phyloP scores from a whole-genome alignment of 768 basidiomycete species.

The Tephrocybe sp. region DNA sequence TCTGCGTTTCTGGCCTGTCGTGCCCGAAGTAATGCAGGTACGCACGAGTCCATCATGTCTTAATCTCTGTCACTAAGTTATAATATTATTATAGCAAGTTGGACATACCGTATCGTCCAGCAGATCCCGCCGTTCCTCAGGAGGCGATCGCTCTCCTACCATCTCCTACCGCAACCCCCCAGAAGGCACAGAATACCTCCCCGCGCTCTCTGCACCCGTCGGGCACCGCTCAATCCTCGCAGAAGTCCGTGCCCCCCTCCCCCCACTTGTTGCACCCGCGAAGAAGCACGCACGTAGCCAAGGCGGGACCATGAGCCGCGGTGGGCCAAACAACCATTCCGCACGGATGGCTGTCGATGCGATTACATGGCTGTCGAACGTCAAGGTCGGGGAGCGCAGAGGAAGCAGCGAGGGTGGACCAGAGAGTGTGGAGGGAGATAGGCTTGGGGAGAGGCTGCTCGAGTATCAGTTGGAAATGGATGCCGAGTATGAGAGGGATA shows the following conservation, averaged over 20 bases:
- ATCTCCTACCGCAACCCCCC: conserved; percentile 61
- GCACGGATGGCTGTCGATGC: conserved; percentile 52
- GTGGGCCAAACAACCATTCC: conserved; percentile 44
- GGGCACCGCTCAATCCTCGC: conserved; percentile 67
- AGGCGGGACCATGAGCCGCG: conserved; percentile 47
- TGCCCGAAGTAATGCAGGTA: conserved; percentile 66
- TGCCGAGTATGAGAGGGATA: conserved; percentile 7
- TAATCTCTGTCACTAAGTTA: conserved; percentile 2
- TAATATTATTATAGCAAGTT: conserved; percentile 39
- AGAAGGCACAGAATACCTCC: conserved; percentile 29
- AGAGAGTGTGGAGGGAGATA: conserved; percentile 48
- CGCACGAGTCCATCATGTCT: too few relatives aligned
- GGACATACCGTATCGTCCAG: conserved; percentile 35
- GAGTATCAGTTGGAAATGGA: conserved; percentile 34
- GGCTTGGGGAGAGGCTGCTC: conserved; percentile 34
- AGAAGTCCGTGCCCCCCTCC: conserved; percentile 54
- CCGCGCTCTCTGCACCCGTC: conserved; percentile 63
- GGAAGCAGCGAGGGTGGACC: conserved; percentile 55
- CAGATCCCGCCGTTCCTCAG: conserved; percentile 28
- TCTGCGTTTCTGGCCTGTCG: conserved; percentile 87
- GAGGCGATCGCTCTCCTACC: conserved; percentile 19
- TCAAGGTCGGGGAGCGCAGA: conserved; percentile 57
- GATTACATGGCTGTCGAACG: conserved; percentile 69
- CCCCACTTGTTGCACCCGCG: conserved; percentile 2
- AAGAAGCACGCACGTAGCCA: conserved; percentile 16